These are phyloP conservation scores for Rusavskia elegans DNA, from an alignment of 495 filamentous ascomycete genomes.

Conservation along the genomic window DNA sequence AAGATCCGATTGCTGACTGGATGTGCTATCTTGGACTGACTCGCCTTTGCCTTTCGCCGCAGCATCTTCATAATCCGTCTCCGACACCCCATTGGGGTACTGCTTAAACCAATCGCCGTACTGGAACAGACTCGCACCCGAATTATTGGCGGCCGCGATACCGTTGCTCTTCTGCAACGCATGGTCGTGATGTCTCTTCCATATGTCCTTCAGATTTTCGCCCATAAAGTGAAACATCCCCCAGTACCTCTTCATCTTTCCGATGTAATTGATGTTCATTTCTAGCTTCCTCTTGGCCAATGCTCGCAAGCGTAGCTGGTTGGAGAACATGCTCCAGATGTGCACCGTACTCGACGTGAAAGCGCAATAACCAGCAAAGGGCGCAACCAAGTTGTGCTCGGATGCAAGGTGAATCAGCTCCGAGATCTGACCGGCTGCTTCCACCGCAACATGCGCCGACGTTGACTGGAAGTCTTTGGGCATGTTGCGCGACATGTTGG, in stretches of 20 bases:
- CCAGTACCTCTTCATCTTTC: constrained; percentile 94
- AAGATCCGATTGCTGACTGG: constrained; percentile 71
- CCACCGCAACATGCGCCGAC: constrained; percentile 59
- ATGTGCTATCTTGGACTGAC: constrained; percentile 62
- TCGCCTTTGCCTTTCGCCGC: constrained; percentile 43
- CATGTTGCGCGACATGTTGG: constrained; percentile 52
- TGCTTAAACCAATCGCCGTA: constrained; percentile 97
- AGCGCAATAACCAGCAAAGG: constrained; percentile 88
- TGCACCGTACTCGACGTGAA: constrained; percentile 88
- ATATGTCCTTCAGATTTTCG: constrained; percentile 82
- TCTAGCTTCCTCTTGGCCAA: constrained; percentile 75
- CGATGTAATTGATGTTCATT: constrained; percentile 75
- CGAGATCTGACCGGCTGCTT: constrained; percentile 83
- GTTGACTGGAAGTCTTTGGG: constrained; percentile 67
- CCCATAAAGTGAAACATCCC: constrained; percentile 95
- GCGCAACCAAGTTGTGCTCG: constrained; percentile 67
- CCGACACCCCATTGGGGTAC: constrained; percentile 83
- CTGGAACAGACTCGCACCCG: constrained; percentile 60
- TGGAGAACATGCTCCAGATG: constrained; percentile 79
- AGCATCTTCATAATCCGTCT: constrained; percentile 69
- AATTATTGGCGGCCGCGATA: constrained; percentile 28
- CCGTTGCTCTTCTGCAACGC: constrained; percentile 23
- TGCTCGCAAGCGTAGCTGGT: constrained; percentile 55
- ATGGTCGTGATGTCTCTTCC: constrained; percentile 70
- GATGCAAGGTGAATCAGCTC: constrained; percentile 65